phyloP scores from a whole-genome alignment of 257 asterid genomes.

The Solanum ossicruentum region DNA sequence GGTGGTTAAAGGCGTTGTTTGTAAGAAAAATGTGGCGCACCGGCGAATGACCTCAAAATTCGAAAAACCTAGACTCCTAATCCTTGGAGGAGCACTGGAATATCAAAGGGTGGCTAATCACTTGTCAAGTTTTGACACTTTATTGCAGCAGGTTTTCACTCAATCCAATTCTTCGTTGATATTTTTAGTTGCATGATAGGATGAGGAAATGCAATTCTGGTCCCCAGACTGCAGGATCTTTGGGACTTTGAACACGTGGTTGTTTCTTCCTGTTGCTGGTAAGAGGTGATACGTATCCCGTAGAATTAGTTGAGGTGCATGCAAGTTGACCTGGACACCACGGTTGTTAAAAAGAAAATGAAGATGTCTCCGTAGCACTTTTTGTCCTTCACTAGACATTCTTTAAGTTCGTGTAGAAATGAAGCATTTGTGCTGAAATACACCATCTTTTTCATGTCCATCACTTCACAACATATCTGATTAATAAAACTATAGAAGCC shows the following conservation, averaged over 20 bases:
- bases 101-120: constrained; percentile 88
- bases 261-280: background rate
- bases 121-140: constrained; percentile 88
- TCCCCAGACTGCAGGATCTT: background rate
- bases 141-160: constrained; percentile 79
- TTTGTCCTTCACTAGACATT: background rate
- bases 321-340: background rate
- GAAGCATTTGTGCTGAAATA: background rate
- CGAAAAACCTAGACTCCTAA: constrained; percentile 72
- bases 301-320: background rate
- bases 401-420: background rate
- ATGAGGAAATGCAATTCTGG: background rate
- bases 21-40: constrained; percentile 95
- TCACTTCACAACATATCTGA: background rate
- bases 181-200: background rate
- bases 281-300: background rate
- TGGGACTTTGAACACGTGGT: background rate
- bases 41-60: constrained; percentile 80
- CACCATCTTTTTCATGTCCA: background rate
- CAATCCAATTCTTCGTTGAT: background rate
- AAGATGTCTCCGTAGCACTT: background rate
- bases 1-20: constrained; percentile 85
- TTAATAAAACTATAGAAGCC: background rate
- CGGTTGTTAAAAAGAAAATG: background rate
- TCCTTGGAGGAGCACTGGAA: constrained; percentile 96